These are phyloP conservation scores for Helianthus annuus DNA, from an alignment of 129 eudicot genomes.

Conservation along the genomic window DNA sequence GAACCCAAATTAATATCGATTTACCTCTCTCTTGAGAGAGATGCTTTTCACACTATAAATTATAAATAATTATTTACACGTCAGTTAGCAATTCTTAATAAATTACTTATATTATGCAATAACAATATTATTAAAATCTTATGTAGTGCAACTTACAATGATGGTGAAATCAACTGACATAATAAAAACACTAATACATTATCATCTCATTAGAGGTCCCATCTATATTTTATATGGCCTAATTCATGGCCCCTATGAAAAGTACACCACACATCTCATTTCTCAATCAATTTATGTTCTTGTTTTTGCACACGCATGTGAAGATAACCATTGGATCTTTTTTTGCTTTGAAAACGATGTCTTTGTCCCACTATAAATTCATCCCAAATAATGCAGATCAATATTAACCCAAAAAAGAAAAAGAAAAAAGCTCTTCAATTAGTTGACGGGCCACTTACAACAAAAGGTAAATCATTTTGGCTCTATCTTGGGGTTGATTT, in stretches of 20 bases:
- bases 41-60: no score
- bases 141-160: no score
- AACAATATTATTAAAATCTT: no score
- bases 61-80: no score
- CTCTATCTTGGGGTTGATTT: neutral
- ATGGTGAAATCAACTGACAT: neutral
- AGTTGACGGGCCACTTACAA: neutral
- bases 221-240: constrained; percentile 9
- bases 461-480: neutral
- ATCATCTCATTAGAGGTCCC: neutral
- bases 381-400: neutral
- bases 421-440: neutral
- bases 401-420: neutral
- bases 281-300: constrained; percentile 15
- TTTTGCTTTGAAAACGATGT: constrained; percentile 11
- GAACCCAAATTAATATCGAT: no score
- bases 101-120: no score
- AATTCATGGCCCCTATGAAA: neutral
- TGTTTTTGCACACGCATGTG: constrained; percentile 4
- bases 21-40: no score
- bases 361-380: constrained; percentile 1
- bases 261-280: constrained; percentile 13
- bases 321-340: constrained; percentile 12
- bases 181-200: neutral
- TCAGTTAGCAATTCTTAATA: no score